Evolutionary conservation across 2,329 filamentous ascomycete genomes (phyloP), one percentile per base, ranked within the genome.

Genomic region (Dothideomycetes sp.): DNA sequence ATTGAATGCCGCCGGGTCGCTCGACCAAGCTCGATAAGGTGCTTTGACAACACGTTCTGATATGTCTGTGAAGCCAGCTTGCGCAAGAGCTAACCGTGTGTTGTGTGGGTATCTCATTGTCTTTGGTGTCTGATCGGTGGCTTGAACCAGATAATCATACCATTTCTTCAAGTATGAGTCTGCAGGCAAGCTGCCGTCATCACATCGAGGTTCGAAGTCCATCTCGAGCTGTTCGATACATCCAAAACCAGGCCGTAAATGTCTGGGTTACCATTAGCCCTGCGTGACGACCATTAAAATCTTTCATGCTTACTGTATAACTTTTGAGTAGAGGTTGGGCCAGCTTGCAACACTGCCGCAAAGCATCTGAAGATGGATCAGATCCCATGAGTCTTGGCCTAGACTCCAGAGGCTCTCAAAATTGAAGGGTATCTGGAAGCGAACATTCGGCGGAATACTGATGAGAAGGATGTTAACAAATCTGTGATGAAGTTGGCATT

Each of bases 151-250:
- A 18, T 74, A 63, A 47, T 80, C 81, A 51, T 75, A 64, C 31
- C 67, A 43, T 28, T 54, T 61, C 12, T 89, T 64, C 19, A 70
- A 65, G 6, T 80, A 76, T 25, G 75, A 63, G 4, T 62, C 49
- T 9, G 74, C 45, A 15, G 51, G 69, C 11, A 83, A 62, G 1
- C 76, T 75, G 24, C 72, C 70, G 51, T 84, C 77, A 47, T 86
- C 80, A 54, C 78, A 82, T 37, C 76, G 76, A 13, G 86, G 85
- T 33, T 74, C 68, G 61, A 84, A 84, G 60, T 96, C 86, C 41
- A 96, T 82, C 58, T 96, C 89, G 33, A 94, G 76, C 51, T 94
- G 86, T 61, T 96, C 88, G 41, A 95, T 71, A 56, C 72, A 74
- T 40, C 88, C 89, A 28, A 67, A 71, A 1, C 80, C 80, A 1